Evolutionary conservation across 1,284 basidiomycete species (phyloP), one percentile per base, ranked within the genome.

Genomic region (Pseudozyma tsukubaensis): DNA sequence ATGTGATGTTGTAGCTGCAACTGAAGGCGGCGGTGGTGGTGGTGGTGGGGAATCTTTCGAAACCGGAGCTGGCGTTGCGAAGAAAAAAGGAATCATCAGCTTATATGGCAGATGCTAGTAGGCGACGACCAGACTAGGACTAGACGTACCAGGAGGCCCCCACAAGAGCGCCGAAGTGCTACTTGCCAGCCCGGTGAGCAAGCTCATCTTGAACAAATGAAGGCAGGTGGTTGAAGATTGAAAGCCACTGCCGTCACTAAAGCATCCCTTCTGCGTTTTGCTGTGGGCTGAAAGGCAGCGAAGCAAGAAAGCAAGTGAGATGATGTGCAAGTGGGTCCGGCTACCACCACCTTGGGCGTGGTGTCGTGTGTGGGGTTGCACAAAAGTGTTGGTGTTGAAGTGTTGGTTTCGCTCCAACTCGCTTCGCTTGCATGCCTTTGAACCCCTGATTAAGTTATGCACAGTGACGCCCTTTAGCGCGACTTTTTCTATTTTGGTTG

Each of bases 101-200:
- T 9, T 21, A 16, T n/a, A 13, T 2, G 11, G 1, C 14, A 21
- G 4, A 7, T 29, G 13, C 14, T 51, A 18, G 34, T 52, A 29
- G 9, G 10, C 43, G 24, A 13, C 43, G 7, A 45, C 4, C 3
- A 7, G 19, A 14, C 19, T 11, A 12, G 7, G 19, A 14, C 47
- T 36, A 35, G 4, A 14, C 58, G 32, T 37, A 61, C 59, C 50
- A 34, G 67, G 61, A 21, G 67, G 61, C 7, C 61, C 67, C 49
- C 55, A 70, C 2, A 70, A 29, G 34, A 63, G 42, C 37, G 39
- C 50, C 32, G 56, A 56, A 10, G 60, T 63, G 66, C 49, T 56
- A 21, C 52, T 56, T 19, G 56, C 60, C 32, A 59, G 29, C 16
- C 59, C 56, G 3, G 49, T 13, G 32, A 69, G 40, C 51, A 62